These are phyloP conservation scores for Gossypium herbaceum DNA, from an alignment of 345 rosid genomes.

Conservation along the genomic window DNA sequence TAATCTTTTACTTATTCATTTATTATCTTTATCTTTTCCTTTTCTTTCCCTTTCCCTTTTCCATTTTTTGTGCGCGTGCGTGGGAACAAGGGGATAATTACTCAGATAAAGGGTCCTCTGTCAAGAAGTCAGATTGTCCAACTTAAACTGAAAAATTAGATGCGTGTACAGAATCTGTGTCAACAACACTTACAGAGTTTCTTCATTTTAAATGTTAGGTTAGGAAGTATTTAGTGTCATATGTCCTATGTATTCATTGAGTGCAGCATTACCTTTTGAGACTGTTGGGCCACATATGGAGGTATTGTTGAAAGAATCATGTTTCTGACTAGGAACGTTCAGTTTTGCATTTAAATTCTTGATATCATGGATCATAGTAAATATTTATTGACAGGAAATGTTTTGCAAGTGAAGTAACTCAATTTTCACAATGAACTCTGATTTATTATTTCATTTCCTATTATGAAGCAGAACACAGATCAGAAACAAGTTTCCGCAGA, in stretches of 20 bases:
- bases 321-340: background rate
- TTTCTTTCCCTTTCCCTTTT: background rate
- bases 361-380: background rate
- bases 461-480: constrained; percentile 51
- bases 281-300: background rate
- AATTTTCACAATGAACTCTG: constrained; percentile 3
- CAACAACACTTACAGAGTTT: background rate
- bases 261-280: constrained; percentile 3
- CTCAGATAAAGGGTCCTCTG: background rate
- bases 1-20: background rate
- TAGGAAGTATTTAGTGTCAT: background rate
- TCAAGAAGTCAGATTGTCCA: background rate
- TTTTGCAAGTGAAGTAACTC: constrained; percentile 9
- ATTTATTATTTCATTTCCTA: constrained; percentile 9
- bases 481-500: constrained; percentile 71
- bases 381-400: background rate
- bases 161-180: background rate
- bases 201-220: background rate
- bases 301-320: background rate
- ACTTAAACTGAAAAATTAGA: background rate
- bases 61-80: background rate
- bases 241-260: background rate
- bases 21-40: background rate
- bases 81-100: background rate
- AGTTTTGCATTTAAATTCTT: background rate